A percentile compares a stretch with the other conserved stretches of the same genome.
These are phyloP conservation scores for Serendipita vermifera DNA, from an alignment of 768 basidiomycete genomes.

Conservation along the genomic window DNA sequence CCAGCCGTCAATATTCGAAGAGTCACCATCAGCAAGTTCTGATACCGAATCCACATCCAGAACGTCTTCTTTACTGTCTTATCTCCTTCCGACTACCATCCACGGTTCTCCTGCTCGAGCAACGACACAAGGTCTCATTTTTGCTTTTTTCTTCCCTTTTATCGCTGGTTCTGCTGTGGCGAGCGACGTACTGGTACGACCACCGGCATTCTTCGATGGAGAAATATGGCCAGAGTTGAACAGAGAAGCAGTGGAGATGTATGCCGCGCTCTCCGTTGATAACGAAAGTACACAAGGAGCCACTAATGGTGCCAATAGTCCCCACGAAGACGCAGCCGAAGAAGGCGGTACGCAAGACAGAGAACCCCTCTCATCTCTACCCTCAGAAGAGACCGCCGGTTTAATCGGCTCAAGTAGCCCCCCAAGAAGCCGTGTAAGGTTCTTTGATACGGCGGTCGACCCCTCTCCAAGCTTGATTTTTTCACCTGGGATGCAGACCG, in stretches of 20 bases:
- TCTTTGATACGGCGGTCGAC: not conserved
- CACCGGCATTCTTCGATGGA: constrained; percentile 1
- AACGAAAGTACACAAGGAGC: not conserved
- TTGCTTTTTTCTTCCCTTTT: constrained; percentile 6
- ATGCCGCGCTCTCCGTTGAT: not conserved
- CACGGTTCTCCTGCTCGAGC: not conserved
- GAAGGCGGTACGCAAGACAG: too few relatives aligned
- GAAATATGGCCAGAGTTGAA: not conserved
- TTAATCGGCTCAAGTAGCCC: not conserved
- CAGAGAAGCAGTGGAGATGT: not conserved
- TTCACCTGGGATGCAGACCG: not conserved
- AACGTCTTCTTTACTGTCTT: not conserved
- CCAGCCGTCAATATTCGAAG: not conserved
- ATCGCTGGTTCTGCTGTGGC: not conserved
- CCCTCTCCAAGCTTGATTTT: not conserved
- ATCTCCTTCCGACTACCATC: not conserved
- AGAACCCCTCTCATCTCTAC: not conserved
- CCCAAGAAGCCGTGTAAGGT: not conserved
- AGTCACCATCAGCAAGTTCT: too few relatives aligned
- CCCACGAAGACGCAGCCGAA: too few relatives aligned
- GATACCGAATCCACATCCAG: not conserved
- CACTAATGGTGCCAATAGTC: not conserved
- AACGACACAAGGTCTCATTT: not conserved
- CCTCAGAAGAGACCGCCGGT: not conserved
- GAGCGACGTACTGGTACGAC: not conserved